phyloP scores from a whole-genome alignment of 495 filamentous ascomycete genomes.

The Penicillium crystallinum region DNA sequence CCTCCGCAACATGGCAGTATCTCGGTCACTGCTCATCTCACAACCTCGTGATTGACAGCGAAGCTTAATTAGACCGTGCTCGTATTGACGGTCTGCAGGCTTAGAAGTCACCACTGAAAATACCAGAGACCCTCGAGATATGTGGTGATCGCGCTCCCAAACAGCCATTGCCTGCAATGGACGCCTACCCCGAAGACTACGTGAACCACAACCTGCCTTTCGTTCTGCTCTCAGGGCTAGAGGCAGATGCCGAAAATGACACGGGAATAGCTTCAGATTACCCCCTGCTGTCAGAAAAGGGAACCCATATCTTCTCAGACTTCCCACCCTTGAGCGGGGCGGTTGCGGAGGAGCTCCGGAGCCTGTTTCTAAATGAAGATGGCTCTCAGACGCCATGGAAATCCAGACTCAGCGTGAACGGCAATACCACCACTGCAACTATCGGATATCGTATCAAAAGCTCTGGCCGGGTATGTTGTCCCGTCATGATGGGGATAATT shows the following conservation, averaged over 20 bases:
- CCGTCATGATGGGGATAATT: no score
- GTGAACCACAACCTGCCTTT: conserved; percentile 78
- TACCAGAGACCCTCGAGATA: conserved; percentile 17
- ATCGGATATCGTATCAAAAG: conserved; percentile 58
- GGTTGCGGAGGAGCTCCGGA: conserved; percentile 60
- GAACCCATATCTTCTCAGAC: conserved; percentile 58
- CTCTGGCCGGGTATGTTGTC: conserved; percentile 68
- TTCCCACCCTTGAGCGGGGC: conserved; percentile 59
- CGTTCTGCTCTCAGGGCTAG: conserved; percentile 71
- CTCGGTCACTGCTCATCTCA: background rate
- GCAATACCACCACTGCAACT: conserved; percentile 13
- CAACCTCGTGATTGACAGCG: background rate
- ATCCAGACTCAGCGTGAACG: conserved; percentile 33
- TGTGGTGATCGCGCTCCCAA: conserved; percentile 35
- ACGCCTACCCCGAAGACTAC: conserved; percentile 78
- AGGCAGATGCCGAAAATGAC: conserved; percentile 27
- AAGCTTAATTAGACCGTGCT: background rate
- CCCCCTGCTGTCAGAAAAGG: conserved; percentile 53
- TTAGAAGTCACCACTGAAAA: background rate
- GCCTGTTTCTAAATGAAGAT: conserved; percentile 63
- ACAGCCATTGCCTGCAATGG: conserved; percentile 57
- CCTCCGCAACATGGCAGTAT: conserved; percentile 1
- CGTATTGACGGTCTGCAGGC: background rate
- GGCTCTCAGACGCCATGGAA: conserved; percentile 58
- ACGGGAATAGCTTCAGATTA: conserved; percentile 22